phyloP scores from a whole-genome alignment of 1,284 basidiomycete genomes.

The Coniophora puteana region DNA sequence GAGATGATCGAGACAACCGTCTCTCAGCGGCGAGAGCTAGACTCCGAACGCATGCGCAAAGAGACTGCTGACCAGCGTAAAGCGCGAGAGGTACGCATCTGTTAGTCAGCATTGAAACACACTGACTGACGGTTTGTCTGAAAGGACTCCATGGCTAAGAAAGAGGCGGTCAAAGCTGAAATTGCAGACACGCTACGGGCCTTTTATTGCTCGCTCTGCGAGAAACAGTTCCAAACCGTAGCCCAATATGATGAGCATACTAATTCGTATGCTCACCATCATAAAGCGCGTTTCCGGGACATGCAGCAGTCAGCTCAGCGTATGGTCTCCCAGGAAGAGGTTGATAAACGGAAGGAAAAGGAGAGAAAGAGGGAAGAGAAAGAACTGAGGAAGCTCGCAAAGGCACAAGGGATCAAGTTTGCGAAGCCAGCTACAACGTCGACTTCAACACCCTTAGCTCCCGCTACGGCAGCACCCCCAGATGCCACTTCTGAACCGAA shows the following conservation, averaged over 20 bases:
- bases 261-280: constrained; percentile 80
- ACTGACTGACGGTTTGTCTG: constrained; percentile 6
- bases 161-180: constrained; percentile 60
- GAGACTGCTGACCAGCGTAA: constrained; percentile 74
- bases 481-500: constrained; percentile 26
- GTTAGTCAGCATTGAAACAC: constrained; percentile 4
- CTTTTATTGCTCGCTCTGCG: constrained; percentile 78
- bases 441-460: constrained; percentile 20
- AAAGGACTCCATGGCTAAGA: constrained; percentile 66
- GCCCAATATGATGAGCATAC: constrained; percentile 84
- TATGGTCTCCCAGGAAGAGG: constrained; percentile 54
- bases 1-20: constrained; percentile 81
- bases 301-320: constrained; percentile 67
- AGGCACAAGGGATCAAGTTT: constrained; percentile 72
- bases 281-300: constrained; percentile 72
- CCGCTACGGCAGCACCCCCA: constrained; percentile 17
- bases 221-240: constrained; percentile 80
- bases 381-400: constrained; percentile 74
- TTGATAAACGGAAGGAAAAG: constrained; percentile 75
- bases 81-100: constrained; percentile 55
- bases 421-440: constrained; percentile 36
- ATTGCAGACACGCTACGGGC: constrained; percentile 62
- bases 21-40: constrained; percentile 69
- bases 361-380: constrained; percentile 79
- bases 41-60: constrained; percentile 73